Percentiles rank a stretch among this genome's conserved stretches.
These are phyloP conservation scores for Tilletiopsis washingtonensis DNA, from an alignment of 1,284 basidiomycete genomes.

Conservation along the genomic window DNA sequence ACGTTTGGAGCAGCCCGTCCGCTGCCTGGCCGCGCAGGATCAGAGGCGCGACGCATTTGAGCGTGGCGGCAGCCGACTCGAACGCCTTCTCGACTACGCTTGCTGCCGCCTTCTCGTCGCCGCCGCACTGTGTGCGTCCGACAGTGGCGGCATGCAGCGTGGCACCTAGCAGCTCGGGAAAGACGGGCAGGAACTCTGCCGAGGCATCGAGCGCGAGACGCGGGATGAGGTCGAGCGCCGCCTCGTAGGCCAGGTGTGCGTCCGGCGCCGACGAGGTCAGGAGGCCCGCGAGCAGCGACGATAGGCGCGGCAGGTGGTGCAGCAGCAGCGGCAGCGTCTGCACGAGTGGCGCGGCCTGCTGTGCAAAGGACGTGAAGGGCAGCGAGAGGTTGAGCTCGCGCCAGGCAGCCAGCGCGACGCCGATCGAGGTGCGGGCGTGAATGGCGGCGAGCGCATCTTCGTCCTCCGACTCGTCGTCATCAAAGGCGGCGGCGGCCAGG, in stretches of 20 bases:
- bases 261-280: constrained; percentile 5
- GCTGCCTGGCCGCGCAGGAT: constrained; percentile 19
- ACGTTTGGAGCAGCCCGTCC: constrained; percentile 21
- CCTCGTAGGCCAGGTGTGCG: constrained; percentile 38
- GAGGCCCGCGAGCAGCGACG: constrained; percentile 6
- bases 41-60: constrained; percentile 33
- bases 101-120: constrained; percentile 39
- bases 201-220: constrained; percentile 41
- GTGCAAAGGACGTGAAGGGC: constrained; percentile 33
- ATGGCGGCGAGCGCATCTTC: constrained; percentile 10
- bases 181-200: constrained; percentile 42
- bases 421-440: constrained; percentile 29
- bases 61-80: constrained; percentile 36
- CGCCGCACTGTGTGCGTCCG: constrained; percentile 30
- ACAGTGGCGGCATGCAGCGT: constrained; percentile 33
- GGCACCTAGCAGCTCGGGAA: constrained; percentile 26
- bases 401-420: constrained; percentile 35
- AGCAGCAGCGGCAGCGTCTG: constrained; percentile 40
- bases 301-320: constrained; percentile 34
- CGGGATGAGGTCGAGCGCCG: constrained; percentile 41
- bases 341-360: constrained; percentile 18
- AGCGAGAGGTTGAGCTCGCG: constrained; percentile 42
- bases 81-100: constrained; percentile 42
- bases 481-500: constrained; percentile 7
- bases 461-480: constrained; percentile 16